Evolutionary conservation across 768 basidiomycete genomes (phyloP), one percentile per base, ranked within the genome.

Genomic region (Podaxis mareebaensis): DNA sequence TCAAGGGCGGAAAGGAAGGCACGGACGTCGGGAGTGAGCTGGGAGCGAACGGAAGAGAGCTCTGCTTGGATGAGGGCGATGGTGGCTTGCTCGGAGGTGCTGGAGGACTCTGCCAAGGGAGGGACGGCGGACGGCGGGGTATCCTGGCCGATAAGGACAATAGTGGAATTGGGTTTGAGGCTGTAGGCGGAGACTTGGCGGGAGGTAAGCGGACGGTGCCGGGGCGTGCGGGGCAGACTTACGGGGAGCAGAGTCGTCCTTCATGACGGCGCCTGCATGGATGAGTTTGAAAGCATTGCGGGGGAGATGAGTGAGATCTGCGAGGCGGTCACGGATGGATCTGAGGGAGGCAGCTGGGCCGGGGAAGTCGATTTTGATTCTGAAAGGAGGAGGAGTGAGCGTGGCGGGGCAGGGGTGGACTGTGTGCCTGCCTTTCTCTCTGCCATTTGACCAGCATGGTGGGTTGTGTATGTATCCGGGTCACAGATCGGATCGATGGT

Each of bases 261-360:
- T 90, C 84, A 98, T 90, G 74, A 97, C 85, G 1, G 93, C 95
- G 42, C 96, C 96, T 52, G 90, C 86, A 77, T 91, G 89, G 66
- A 99, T 87, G 70, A 99, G 83, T 73, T 95, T 93, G 83, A 97
- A 93, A 30, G 84, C 83, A 66, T 82, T 70, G 30, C 76, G 73
- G 0, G 89, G 85, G 12, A 98, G 82, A 59, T 88, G 87, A 2
- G 92, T 95, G 69, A 89, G 85, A 4, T 88, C 82, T 13, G 92
- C 88, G 56, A 97, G 77, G 22, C 83, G 79, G 3, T 79, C 67
- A 42, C 91, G 83, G 57, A 96, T 74, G 7, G 76, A 75, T 26
- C 78, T 77, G 53, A 95, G 82, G 12, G 82, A 82, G 0, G 90
- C 85, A 57, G 81, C 70, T 20, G 80, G 84, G 0, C 86, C 81